Evolutionary conservation across 139 green algal genomes (phyloP).

Genomic region (Chlorella sp.): DNA sequence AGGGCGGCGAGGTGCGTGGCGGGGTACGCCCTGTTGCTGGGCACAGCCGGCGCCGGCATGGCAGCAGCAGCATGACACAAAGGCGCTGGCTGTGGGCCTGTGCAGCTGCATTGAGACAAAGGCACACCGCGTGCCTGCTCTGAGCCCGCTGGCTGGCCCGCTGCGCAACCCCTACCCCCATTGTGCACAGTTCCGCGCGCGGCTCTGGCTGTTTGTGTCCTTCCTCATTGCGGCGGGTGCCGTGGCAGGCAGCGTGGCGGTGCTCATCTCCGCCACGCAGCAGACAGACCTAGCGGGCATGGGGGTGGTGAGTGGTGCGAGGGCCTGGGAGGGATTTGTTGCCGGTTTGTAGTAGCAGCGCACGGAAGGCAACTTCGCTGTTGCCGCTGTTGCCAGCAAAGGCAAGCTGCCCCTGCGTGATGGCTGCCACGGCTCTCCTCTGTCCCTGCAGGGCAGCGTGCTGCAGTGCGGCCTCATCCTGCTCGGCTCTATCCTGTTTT

Average conservation of each 20-base stretch:
- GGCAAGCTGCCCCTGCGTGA: neutral
- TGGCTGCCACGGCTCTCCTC: neutral
- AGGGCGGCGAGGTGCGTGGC: constrained; percentile 28
- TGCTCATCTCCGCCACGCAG: constrained; percentile 42
- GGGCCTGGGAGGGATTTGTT: neutral
- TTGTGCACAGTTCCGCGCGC: constrained; percentile 37
- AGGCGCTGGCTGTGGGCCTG: too few species aligned
- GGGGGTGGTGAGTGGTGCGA: constrained; percentile 46
- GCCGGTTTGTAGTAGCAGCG: neutral
- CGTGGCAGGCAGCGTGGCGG: constrained; percentile 51
- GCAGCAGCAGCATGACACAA: too few species aligned
- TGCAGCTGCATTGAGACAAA: too few species aligned
- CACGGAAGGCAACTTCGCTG: neutral
- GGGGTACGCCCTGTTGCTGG: too few species aligned
- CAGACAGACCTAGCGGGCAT: constrained; percentile 12
- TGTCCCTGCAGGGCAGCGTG: constrained; percentile 44
- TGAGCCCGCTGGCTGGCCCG: too few species aligned
- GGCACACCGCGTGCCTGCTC: too few species aligned
- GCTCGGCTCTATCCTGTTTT: neutral
- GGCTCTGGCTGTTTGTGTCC: constrained; percentile 51
- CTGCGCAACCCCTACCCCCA: neutral
- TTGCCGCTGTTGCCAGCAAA: neutral
- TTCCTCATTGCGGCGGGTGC: constrained; percentile 45
- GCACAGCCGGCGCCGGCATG: too few species aligned
- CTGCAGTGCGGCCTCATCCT: constrained; percentile 56